Percentiles rank a stretch among this genome's conserved stretches.
Conservation (phyloP, 331 rosid species). For the Telfairia occidentalis region DNA sequence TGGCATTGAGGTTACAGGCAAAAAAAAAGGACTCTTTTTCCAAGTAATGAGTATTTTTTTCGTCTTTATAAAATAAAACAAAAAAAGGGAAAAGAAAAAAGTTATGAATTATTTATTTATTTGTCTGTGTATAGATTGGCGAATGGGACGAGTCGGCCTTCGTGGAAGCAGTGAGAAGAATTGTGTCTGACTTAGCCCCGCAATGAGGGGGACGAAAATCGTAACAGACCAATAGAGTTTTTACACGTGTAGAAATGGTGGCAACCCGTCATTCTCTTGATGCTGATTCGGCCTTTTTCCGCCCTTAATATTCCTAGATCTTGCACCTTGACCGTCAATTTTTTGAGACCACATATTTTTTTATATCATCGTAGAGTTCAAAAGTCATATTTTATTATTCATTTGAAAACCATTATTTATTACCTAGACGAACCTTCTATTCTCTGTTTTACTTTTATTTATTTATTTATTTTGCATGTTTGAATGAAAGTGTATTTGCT, state of each 20-base stretch:
- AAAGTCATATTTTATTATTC: background rate
- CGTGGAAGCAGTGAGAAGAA: constrained; percentile 74
- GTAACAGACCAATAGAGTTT: background rate
- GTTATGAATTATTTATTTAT: background rate
- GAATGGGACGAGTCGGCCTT: constrained; percentile 78
- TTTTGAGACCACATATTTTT: background rate
- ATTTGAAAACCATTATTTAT: background rate
- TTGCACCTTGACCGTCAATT: background rate
- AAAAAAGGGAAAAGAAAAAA: background rate
- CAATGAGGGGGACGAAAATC: background rate
- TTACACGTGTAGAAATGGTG: background rate
- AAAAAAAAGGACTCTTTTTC: background rate
- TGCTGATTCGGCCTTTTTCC: background rate
- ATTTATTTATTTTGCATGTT: background rate
- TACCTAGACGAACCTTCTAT: background rate
- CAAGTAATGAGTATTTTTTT: background rate
- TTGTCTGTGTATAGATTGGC: constrained; percentile 24
- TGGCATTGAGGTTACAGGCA: background rate
- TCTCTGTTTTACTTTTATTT: background rate
- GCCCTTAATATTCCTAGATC: background rate
- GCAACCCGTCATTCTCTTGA: background rate
- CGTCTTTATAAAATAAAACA: background rate
- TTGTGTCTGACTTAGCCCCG: constrained; percentile 44
- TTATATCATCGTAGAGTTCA: background rate
- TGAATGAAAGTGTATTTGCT: background rate